Base-by-base conservation (phyloP, 176 grass and related monocot species). In the Carex cristatella region DNA sequence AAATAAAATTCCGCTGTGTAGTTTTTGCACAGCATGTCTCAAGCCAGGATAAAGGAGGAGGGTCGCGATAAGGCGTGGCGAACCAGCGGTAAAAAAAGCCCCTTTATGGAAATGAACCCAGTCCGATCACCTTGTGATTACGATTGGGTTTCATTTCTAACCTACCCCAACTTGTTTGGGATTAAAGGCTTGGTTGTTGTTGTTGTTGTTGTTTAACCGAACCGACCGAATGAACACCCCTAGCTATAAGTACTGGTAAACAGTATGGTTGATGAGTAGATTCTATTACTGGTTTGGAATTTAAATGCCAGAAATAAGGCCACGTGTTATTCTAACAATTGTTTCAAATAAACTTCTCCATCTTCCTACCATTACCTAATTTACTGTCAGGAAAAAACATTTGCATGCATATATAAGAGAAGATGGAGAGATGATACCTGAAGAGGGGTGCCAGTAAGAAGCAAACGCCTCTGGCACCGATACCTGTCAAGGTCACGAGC, bases 401-500 rank as follows among this genome's bases (percentile, higher is more conserved):
- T 16, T 4, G 33, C 19, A 46, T 30, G 31, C 23, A 78, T 65
- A 16, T 83, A 65, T 7, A 33, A 58, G 51, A 55, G 66, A 28
- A 81, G 32, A 65, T 71, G 60, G 78, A 69, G 16, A 77, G 63
- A 59, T 79, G 18, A 37, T 35, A 92, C 97, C 97, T 99, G 97
- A 40, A 99, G 82, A 86, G 97, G 97, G 61, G 97, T 99, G 33
- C 97, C 97, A 80, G 97, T 99, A 58, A 99, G 93, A 64, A 99
- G 93, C 16, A 99, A 86, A 18, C 97, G 91, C 53, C 97, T 92
- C 82, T 99, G 97, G 81, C 97, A 99, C 77, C 93, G 93, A 81
- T 99, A 99, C 15, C 93, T 84, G 85, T 99, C 97, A 16, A 99
- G 93, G 88, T 96, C 97, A 76, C 97, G 93, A 3, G 97, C 97